Evolutionary conservation across 805 yeast species (phyloP).

Genomic region (Brettanomyces custersianus): DNA sequence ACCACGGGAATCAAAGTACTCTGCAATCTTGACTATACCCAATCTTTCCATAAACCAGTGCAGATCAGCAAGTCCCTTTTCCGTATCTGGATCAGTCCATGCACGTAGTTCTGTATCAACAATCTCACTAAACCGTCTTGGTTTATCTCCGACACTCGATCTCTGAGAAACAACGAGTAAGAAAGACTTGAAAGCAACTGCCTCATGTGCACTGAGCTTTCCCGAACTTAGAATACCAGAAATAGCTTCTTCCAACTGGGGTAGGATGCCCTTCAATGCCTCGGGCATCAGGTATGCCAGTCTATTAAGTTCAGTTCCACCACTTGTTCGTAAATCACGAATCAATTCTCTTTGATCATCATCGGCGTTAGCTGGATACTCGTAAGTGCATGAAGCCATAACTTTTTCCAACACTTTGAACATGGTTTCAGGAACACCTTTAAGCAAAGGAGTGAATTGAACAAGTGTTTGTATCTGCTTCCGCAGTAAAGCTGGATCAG

Average conservation of each 20-base stretch:
- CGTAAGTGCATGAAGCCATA: conserved; percentile 74
- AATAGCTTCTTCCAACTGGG: conserved; percentile 76
- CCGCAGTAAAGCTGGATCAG: conserved; percentile 73
- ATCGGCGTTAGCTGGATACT: conserved; percentile 46
- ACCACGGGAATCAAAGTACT: conserved; percentile 75
- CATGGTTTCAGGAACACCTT: conserved; percentile 65
- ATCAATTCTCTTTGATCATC: conserved; percentile 75
- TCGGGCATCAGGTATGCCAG: conserved; percentile 94
- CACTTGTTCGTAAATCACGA: conserved; percentile 79
- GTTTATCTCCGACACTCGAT: conserved; percentile 60
- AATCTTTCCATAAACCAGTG: conserved; percentile 98
- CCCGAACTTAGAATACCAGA: conserved; percentile 56
- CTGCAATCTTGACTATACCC: conserved; percentile 90
- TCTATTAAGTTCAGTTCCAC: conserved; percentile 92
- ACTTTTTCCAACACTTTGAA: conserved; percentile 80
- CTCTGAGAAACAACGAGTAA: conserved; percentile 86
- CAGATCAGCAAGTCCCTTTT: conserved; percentile 78
- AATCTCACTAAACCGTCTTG: conserved; percentile 67
- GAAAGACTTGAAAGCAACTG: conserved; percentile 89
- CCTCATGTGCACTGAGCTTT: conserved; percentile 81
- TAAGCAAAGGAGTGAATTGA: conserved; percentile 84
- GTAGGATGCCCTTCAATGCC: conserved; percentile 68
- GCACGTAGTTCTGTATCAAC: conserved; percentile 91
- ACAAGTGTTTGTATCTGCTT: conserved; percentile 88
- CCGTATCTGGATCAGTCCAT: conserved; percentile 89